These are phyloP conservation scores for Phaseolus lunatus DNA, from an alignment of 306 rosid genomes.

Conservation along the genomic window DNA sequence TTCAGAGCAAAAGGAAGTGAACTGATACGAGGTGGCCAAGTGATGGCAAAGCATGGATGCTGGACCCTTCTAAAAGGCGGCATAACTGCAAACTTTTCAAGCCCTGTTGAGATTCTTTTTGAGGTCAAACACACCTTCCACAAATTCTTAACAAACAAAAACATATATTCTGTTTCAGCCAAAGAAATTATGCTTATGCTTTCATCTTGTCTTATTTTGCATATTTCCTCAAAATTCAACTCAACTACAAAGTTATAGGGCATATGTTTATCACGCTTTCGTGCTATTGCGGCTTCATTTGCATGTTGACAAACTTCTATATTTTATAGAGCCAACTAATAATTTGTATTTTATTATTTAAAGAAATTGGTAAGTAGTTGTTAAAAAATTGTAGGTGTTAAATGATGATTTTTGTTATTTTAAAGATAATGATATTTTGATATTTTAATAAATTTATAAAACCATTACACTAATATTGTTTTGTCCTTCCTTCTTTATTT, in stretches of 20 bases:
- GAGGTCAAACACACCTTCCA: conserved; percentile 53
- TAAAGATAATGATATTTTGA: too few relatives aligned
- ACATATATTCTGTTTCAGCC: background rate
- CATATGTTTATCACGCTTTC: background rate
- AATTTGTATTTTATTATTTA: too few relatives aligned
- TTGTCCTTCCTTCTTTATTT: too few relatives aligned
- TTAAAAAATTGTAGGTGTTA: too few relatives aligned
- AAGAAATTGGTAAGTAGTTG: too few relatives aligned
- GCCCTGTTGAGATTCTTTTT: conserved; percentile 58
- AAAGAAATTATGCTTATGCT: background rate
- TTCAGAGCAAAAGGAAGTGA: conserved; percentile 50
- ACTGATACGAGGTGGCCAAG: conserved; percentile 54
- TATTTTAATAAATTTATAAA: too few relatives aligned
- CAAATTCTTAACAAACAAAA: background rate
- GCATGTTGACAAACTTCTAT: background rate
- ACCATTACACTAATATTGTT: too few relatives aligned
- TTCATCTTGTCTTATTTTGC: conserved; percentile 2
- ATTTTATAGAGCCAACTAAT: too few relatives aligned
- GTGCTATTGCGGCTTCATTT: background rate
- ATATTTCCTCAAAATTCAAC: background rate
- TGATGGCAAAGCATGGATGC: conserved; percentile 65
- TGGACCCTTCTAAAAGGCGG: conserved; percentile 85
- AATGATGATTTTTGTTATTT: too few relatives aligned
- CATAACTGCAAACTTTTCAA: conserved; percentile 62
- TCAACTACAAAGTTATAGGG: background rate